A percentile compares a stretch with the other conserved stretches of the same genome.
These are phyloP conservation scores for Nemania sp. DNA, from an alignment of 2,329 filamentous ascomycete genomes.

Conservation along the genomic window DNA sequence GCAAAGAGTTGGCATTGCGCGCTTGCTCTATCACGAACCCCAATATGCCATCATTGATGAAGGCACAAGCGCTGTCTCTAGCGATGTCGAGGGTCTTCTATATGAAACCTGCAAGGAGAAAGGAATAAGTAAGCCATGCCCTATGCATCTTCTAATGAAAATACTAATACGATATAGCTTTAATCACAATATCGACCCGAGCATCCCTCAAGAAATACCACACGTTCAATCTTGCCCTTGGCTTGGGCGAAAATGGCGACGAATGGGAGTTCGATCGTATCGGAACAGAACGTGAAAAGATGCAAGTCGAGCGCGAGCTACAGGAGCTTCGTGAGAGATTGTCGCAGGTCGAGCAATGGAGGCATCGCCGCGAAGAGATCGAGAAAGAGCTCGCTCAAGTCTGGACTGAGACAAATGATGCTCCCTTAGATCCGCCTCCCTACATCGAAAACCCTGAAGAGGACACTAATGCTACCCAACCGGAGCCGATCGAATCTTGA, in stretches of 20 bases:
- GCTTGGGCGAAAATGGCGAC: conserved; percentile 76
- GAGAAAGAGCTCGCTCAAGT: conserved; percentile 74
- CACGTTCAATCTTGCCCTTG: conserved; percentile 84
- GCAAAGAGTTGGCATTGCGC: conserved; percentile 88
- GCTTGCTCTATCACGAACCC: conserved; percentile 92
- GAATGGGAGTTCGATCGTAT: conserved; percentile 94
- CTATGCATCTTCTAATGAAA: background rate
- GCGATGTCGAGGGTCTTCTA: conserved; percentile 88
- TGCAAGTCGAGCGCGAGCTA: conserved; percentile 88
- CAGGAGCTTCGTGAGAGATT: conserved; percentile 80
- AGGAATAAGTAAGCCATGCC: conserved; percentile 74
- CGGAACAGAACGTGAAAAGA: conserved; percentile 89
- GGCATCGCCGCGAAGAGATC: conserved; percentile 75
- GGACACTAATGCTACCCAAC: background rate
- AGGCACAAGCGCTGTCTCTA: conserved; percentile 90
- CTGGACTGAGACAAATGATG: conserved; percentile 58
- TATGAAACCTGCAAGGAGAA: conserved; percentile 93
- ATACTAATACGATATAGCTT: conserved; percentile 53
- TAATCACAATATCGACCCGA: conserved; percentile 94
- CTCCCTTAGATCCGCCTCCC: conserved; percentile 50
- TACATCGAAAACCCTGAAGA: conserved; percentile 40
- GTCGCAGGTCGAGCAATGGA: conserved; percentile 82
- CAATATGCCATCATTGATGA: conserved; percentile 94
- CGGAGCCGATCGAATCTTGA: conserved; percentile 7
- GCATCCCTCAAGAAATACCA: conserved; percentile 96